These are phyloP conservation scores for Pleochaeta shiraiana DNA, from an alignment of 2,329 filamentous ascomycete species.

Conservation along the genomic window DNA sequence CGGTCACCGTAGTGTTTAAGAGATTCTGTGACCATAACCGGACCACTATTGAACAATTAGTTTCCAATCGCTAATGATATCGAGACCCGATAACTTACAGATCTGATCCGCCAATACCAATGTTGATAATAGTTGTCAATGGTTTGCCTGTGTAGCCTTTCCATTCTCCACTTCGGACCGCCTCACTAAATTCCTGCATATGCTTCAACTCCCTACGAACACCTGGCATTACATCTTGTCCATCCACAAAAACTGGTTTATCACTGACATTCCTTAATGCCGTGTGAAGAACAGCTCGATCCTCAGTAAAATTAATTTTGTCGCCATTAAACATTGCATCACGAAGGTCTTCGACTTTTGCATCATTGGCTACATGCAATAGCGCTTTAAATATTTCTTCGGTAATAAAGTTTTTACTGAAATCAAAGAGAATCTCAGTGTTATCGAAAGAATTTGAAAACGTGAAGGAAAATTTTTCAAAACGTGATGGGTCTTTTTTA, in stretches of 20 bases:
- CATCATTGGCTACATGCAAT: slow-evolving; percentile 77
- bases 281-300: slow-evolving; percentile 87
- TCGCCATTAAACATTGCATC: slow-evolving; percentile 96
- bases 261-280: slow-evolving; percentile 80
- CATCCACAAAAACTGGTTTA: slow-evolving; percentile 63
- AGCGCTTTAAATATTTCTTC: slow-evolving; percentile 79
- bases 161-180: slow-evolving; percentile 87
- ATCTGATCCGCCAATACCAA: slow-evolving; percentile 95
- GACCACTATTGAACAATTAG: slow-evolving; percentile 37
- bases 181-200: slow-evolving; percentile 96
- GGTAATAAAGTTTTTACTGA: slow-evolving; percentile 96
- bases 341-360: slow-evolving; percentile 75
- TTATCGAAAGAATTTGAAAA: slow-evolving; percentile 60
- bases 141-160: slow-evolving; percentile 96
- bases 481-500: slow-evolving; percentile 67
- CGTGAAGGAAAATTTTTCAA: slow-evolving; percentile 71
- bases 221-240: slow-evolving; percentile 79
- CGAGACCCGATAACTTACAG: slow-evolving; percentile 39
- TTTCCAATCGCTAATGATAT: background rate
- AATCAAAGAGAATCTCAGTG: slow-evolving; percentile 88
- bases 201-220: slow-evolving; percentile 84
- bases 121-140: slow-evolving; percentile 89
- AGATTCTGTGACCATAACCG: slow-evolving; percentile 97
- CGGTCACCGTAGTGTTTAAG: slow-evolving; percentile 84
- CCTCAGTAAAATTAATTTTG: slow-evolving; percentile 98